Percentiles rank a stretch among this genome's conserved stretches.
Evolutionary conservation across 768 basidiomycete genomes (phyloP).

Genomic region (Phlebiopsis flavidoalba): DNA sequence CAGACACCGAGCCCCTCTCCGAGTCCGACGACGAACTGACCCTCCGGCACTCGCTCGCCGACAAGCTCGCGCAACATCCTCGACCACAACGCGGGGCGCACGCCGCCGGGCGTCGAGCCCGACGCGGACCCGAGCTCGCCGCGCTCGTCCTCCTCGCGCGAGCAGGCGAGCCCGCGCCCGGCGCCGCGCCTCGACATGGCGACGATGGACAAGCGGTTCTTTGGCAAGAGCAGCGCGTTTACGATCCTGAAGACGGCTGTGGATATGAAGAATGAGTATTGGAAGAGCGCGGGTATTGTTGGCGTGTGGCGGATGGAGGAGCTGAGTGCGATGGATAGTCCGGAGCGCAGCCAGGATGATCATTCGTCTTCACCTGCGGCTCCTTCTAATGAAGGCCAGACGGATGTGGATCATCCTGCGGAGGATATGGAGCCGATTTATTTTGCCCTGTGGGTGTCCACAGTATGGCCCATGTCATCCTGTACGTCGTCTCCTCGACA

Average conservation of each 20-base stretch:
- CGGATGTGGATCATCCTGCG: not conserved
- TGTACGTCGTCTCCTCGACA: not conserved
- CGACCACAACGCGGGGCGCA: not conserved
- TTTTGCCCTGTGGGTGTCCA: slow-evolving; percentile 3
- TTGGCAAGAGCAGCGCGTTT: slow-evolving; percentile 7
- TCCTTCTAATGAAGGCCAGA: not conserved
- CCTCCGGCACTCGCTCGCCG: not conserved
- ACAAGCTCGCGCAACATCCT: not conserved
- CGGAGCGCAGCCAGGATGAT: not conserved
- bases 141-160: not conserved
- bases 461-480: not conserved
- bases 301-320: not conserved
- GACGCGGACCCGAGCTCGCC: not conserved
- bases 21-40: slow-evolving; percentile 2
- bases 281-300: not conserved
- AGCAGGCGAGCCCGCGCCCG: not conserved
- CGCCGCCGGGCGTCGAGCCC: no score
- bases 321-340: not conserved
- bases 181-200: not conserved
- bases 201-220: slow-evolving; percentile 2
- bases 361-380: not conserved
- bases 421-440: not conserved
- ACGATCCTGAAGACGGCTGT: not conserved
- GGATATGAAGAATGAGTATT: slow-evolving; percentile 6
- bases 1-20: not conserved